These are phyloP conservation scores for Aegilops tauschii DNA, from an alignment of 176 grass and related monocot genomes.

Conservation along the genomic window DNA sequence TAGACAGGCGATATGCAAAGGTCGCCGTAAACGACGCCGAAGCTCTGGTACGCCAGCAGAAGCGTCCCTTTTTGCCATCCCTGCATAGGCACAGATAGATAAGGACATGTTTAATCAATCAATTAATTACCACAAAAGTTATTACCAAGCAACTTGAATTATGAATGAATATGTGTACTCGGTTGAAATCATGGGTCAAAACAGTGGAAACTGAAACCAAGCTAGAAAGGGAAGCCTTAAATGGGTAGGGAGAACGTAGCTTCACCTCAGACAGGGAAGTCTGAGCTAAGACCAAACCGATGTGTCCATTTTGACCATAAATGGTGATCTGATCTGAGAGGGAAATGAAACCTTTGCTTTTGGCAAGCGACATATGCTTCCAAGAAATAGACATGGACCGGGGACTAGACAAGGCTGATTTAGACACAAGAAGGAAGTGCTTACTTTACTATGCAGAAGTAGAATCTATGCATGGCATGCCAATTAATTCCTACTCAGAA, in stretches of 20 bases:
- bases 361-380: neutral
- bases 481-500: neutral
- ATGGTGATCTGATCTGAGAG: slow-evolving; percentile 17
- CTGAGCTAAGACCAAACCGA: slow-evolving; percentile 11
- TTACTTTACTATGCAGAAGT: neutral
- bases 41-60: slow-evolving; percentile 83
- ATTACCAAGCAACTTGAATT: neutral
- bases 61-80: slow-evolving; percentile 53
- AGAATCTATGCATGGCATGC: neutral
- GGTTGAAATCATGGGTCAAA: neutral
- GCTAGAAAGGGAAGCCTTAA: neutral
- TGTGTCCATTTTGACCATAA: slow-evolving; percentile 13
- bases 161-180: neutral
- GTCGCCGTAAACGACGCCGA: slow-evolving; percentile 87
- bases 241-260: slow-evolving; percentile 4
- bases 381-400: slow-evolving; percentile 17
- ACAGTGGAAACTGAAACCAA: neutral
- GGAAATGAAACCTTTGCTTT: neutral
- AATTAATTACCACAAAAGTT: neutral
- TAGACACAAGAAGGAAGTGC: neutral
- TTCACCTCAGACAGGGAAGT: slow-evolving; percentile 4
- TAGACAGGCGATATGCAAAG: slow-evolving; percentile 85
- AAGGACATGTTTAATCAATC: neutral
- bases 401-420: neutral
- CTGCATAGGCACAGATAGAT: neutral